These are phyloP conservation scores for Leccinum rimulosum DNA, from an alignment of 768 basidiomycete genomes.

Conservation along the genomic window DNA sequence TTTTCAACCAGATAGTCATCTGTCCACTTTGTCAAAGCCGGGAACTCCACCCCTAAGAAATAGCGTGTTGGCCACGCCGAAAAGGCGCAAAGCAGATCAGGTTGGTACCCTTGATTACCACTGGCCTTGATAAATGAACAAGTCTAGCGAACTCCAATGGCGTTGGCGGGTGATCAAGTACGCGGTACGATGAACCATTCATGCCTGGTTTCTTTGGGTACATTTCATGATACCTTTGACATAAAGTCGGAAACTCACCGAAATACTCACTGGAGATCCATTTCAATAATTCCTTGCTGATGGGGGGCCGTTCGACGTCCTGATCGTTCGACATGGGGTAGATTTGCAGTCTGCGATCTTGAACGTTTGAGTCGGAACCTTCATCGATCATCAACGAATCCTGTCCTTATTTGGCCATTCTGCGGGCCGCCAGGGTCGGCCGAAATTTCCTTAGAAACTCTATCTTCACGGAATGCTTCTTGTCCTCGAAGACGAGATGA, in stretches of 20 bases:
- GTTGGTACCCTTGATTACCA: slow-evolving; percentile 63
- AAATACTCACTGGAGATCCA: slow-evolving; percentile 41
- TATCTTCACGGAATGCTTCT: slow-evolving; percentile 34
- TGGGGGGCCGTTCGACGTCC: slow-evolving; percentile 12
- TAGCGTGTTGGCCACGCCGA: neutral
- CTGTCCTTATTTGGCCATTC: no score
- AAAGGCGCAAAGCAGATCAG: neutral
- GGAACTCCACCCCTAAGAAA: slow-evolving; percentile 45
- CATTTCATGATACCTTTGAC: neutral
- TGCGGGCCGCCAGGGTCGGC: no score
- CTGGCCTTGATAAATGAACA: slow-evolving; percentile 68
- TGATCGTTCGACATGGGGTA: neutral
- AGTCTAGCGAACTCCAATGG: slow-evolving; percentile 68
- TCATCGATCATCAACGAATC: no score
- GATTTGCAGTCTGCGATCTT: no score
- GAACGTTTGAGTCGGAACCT: no score
- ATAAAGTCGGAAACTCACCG: slow-evolving; percentile 17
- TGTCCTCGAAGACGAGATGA: slow-evolving; percentile 44
- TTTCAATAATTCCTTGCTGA: slow-evolving; percentile 20
- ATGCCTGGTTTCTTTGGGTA: slow-evolving; percentile 40
- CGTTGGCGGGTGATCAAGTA: slow-evolving; percentile 55
- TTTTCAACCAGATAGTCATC: slow-evolving; percentile 55
- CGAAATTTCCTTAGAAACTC: no score
- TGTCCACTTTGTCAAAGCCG: slow-evolving; percentile 58
- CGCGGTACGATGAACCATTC: slow-evolving; percentile 53